Percentiles rank a stretch among this genome's conserved stretches.
These are phyloP conservation scores for Gremmenia infestans DNA, from an alignment of 2,329 filamentous ascomycete genomes.

Conservation along the genomic window DNA sequence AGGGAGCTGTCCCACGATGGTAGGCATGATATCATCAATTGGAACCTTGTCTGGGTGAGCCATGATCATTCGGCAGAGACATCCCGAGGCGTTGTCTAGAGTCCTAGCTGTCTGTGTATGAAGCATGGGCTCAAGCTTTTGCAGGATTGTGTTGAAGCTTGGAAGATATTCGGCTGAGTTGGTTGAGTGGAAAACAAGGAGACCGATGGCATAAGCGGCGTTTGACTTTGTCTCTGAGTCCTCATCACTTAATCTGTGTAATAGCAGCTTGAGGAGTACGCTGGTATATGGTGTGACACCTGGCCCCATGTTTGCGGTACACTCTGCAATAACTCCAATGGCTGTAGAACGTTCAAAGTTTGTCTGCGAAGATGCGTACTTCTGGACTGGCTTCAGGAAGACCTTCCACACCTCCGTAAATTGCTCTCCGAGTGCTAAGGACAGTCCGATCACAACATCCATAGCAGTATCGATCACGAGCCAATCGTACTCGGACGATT, in stretches of 20 bases:
- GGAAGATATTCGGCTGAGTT: constrained; percentile 67
- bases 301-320: constrained; percentile 75
- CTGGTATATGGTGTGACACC: constrained; percentile 78
- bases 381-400: constrained; percentile 87
- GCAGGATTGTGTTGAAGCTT: constrained; percentile 71
- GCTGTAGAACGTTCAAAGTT: constrained; percentile 83
- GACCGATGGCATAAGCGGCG: constrained; percentile 83
- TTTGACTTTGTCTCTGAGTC: constrained; percentile 93
- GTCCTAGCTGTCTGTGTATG: constrained; percentile 73
- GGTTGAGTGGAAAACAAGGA: constrained; percentile 76
- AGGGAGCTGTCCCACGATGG: constrained; percentile 72
- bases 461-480: constrained; percentile 90
- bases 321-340: constrained; percentile 88
- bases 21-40: constrained; percentile 74
- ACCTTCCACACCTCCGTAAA: constrained; percentile 93
- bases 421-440: constrained; percentile 71
- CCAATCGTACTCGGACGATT: constrained; percentile 97
- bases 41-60: constrained; percentile 81
- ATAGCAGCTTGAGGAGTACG: constrained; percentile 69
- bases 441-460: constrained; percentile 81
- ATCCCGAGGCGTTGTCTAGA: constrained; percentile 90
- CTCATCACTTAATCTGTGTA: constrained; percentile 84
- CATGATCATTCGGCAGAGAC: constrained; percentile 86
- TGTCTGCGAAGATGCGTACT: constrained; percentile 82
- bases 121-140: constrained; percentile 81